phyloP scores from a whole-genome alignment of 768 basidiomycete species.

The Tylopilus sp. region DNA sequence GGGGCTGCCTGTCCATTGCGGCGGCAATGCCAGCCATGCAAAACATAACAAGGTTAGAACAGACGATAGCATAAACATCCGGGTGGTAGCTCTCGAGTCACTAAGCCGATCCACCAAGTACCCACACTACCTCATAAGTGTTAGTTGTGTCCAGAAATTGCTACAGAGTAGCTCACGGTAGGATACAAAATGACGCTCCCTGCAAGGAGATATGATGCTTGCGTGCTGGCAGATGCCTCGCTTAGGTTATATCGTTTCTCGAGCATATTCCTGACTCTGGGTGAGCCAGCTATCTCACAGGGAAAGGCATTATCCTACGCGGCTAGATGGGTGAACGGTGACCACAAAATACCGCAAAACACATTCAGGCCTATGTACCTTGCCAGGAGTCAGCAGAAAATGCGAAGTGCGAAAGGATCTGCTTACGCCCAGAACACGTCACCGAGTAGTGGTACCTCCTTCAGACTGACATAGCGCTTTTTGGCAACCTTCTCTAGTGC shows the following conservation, averaged over 20 bases:
- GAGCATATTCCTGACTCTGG: slow-evolving; percentile 57
- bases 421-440: slow-evolving; percentile 78
- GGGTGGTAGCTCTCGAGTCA: slow-evolving; percentile 53
- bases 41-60: slow-evolving; percentile 58
- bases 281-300: slow-evolving; percentile 5
- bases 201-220: slow-evolving; percentile 68
- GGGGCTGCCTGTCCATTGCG: slow-evolving; percentile 52
- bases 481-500: slow-evolving; percentile 63
- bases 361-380: slow-evolving; percentile 77
- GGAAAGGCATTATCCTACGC: slow-evolving; percentile 42
- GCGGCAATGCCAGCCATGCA: slow-evolving; percentile 63
- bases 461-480: slow-evolving; percentile 58
- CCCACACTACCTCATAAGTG: slow-evolving; percentile 46
- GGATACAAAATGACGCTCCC: slow-evolving; percentile 72
- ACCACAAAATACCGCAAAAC: slow-evolving; percentile 74
- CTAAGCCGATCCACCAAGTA: slow-evolving; percentile 59
- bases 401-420: background rate
- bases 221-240: slow-evolving; percentile 57
- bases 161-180: slow-evolving; percentile 40
- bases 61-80: slow-evolving; percentile 57
- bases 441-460: slow-evolving; percentile 61
- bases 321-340: slow-evolving; percentile 73
- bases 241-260: slow-evolving; percentile 60
- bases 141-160: background rate
- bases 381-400: slow-evolving; percentile 5